These are phyloP conservation scores for Boletellus dicymbophilus DNA, from an alignment of 1,284 basidiomycete species.

Conservation along the genomic window DNA sequence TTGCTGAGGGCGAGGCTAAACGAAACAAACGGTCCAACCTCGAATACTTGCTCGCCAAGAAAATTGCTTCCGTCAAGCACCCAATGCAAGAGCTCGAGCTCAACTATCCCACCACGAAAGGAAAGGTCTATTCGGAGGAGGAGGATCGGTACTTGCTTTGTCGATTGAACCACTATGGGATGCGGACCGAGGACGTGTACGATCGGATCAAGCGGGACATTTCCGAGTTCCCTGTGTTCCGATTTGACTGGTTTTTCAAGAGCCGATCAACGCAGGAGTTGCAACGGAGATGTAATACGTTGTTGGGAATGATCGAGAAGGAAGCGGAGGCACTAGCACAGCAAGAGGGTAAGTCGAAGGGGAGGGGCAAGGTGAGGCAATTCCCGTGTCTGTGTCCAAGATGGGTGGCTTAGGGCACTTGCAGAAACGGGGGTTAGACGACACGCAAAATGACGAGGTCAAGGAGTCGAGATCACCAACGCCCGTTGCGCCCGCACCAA, in stretches of 20 bases:
- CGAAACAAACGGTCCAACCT: slow-evolving; percentile 86
- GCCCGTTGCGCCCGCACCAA: slow-evolving; percentile 44
- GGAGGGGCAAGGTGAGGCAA: slow-evolving; percentile 63
- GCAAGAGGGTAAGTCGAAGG: slow-evolving; percentile 66
- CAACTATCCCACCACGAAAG: slow-evolving; percentile 93
- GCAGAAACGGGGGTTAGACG: slow-evolving; percentile 69
- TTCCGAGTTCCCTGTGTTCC: slow-evolving; percentile 93
- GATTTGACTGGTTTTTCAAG: slow-evolving; percentile 99
- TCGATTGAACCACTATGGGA: slow-evolving; percentile 89
- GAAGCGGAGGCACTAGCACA: slow-evolving; percentile 70
- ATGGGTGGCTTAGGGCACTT: not conserved
- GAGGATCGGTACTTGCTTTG: slow-evolving; percentile 97
- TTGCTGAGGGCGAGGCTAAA: slow-evolving; percentile 84
- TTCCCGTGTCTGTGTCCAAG: not conserved
- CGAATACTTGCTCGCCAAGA: slow-evolving; percentile 74
- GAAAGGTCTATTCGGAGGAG: slow-evolving; percentile 95
- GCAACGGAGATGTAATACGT: slow-evolving; percentile 85
- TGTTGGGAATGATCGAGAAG: slow-evolving; percentile 92
- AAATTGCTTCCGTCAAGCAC: slow-evolving; percentile 80
- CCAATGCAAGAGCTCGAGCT: slow-evolving; percentile 96
- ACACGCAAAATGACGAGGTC: slow-evolving; percentile 55
- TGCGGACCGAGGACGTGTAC: slow-evolving; percentile 91
- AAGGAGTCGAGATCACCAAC: slow-evolving; percentile 61
- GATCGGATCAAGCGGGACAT: slow-evolving; percentile 98
- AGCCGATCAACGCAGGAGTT: slow-evolving; percentile 91